Base-by-base conservation (phyloP, 108 stramenopile genomes). In the Bacterosira constricta region DNA sequence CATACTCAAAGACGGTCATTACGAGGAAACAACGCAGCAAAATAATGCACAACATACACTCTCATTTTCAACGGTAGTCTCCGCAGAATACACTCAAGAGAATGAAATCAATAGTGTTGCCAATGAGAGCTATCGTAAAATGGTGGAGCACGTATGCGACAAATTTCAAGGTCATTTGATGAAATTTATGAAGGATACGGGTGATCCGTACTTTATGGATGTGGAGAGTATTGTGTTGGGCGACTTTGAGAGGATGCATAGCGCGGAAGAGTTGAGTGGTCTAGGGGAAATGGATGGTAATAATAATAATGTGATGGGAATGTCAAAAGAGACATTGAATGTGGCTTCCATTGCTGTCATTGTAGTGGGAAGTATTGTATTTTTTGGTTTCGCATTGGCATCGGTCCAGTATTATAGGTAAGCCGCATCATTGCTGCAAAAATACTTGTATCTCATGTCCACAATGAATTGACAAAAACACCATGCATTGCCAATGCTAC, bases 91-190 rank as follows among this genome's bases (percentile, higher is more conserved):
- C 54, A 47, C 42, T 9, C 44, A 18, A 8, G 70, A 71, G 31
- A 39, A 30, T 26, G 42, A 71, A 51, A 36, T 54, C 29, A 23
- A 39, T 18, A 35, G 31, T 4, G 38, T 74, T 10, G 31, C 73
- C 7, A 31, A 54, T 34, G 47, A 52, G 20, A 60, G 60, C 6
- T 80, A 75, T 18, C 42, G 41, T 11, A 63, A 80, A n/a, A 80
- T 80, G n/a, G 25, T 80, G 10, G 18, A 61, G 4, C 79, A 75
- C 60, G 56, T 80, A 11, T 80, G 65, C 11, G 25, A 45, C 53
- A 80, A 80, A 42, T 80, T 80, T 38, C 55, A 69, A 25, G 39
- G 54, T 34, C 73, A 80, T 50, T 54, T 80, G 38, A 31, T 80
- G 36, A 49, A 69, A 3, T 62, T 30, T 31, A 8, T 80, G 38